Evolutionary conservation across 352 stramenopile species (phyloP).

Genomic region (Phytophthora capsici): DNA sequence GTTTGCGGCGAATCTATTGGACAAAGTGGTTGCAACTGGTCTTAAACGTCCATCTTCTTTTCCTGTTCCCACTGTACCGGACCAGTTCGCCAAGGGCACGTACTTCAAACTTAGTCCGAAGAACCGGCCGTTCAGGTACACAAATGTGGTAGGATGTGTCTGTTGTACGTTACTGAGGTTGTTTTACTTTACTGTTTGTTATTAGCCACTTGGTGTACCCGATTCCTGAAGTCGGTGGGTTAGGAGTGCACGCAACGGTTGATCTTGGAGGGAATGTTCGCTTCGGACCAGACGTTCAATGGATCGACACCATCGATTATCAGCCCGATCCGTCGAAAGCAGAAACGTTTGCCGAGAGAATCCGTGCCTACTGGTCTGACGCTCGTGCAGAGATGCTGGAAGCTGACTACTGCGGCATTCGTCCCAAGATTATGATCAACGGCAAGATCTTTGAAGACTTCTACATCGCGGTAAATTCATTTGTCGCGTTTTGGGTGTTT

Average conservation of each 20-base stretch:
- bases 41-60: background rate
- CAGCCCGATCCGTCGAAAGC: conserved; percentile 71
- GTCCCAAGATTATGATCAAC: conserved; percentile 92
- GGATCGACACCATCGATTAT: conserved; percentile 91
- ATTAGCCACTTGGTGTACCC: conserved; percentile 94
- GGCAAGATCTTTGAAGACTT: conserved; percentile 88
- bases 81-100: conserved; percentile 94
- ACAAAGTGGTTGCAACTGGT: conserved; percentile 31
- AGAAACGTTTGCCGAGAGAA: conserved; percentile 58
- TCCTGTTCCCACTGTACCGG: conserved; percentile 41
- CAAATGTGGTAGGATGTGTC: background rate
- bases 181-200: background rate
- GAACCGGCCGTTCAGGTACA: conserved; percentile 65
- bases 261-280: conserved; percentile 92
- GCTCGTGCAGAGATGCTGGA: conserved; percentile 80
- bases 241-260: conserved; percentile 97
- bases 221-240: conserved; percentile 92
- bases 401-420: conserved; percentile 96
- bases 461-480: conserved; percentile 71
- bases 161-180: background rate
- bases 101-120: conserved; percentile 92
- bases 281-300: conserved; percentile 98
- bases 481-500: background rate
- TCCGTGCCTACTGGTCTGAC: conserved; percentile 94
- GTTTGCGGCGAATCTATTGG: conserved; percentile 57